Base-by-base conservation (phyloP, 2,329 filamentous ascomycete species). In the Aspergillus aculeatus region DNA sequence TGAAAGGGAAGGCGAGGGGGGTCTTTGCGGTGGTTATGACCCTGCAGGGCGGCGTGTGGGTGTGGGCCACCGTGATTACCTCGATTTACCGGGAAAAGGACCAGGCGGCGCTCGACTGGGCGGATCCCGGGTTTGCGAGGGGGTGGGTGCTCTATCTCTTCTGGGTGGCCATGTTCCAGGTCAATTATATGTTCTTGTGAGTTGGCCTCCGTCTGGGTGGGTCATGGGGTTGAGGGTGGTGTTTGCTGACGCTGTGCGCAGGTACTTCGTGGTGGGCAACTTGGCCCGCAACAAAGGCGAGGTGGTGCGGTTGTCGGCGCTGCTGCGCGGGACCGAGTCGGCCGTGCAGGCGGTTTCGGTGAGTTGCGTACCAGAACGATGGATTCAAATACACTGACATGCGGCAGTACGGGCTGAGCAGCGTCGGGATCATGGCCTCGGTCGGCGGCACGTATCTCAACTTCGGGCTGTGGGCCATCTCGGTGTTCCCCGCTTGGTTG, bases 101-200 rank as follows among this genome's bases (percentile, higher is more conserved):
- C 41, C 75, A 79, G 19, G 88, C 88, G 0, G 83, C 81, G 0
- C 88, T 85, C 65, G 89, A 92, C 71, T 92, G 89, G 89, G 67
- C 70, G 0, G 82, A 82, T 62, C 62, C 76, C 0, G 87, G 86
- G 0, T 92, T 92, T 57, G 88, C 88, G 0, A 79, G 80, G 44
- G 86, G 82, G 0, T 92, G 91, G 65, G 84, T 82, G 0, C 78
- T 90, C 19, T 91, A 89, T 71, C 68, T 92, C 5, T 84, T 92
- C 65, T 81, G 89, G 65, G 85, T 86, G 0, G 75, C 84, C 11
- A 84, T 86, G 0, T 91, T 91, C 66, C 89, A 91, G 73, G 65
- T 90, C 7, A 91, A 91, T 71, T 92, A 92, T 69, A 80, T 91
- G 64, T 91, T 86, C 70, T 73, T 91, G 80, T 87, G 68, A 73